Conservation (phyloP, 2,329 filamentous ascomycete species). For the Iodosphaeria phyllophila region DNA sequence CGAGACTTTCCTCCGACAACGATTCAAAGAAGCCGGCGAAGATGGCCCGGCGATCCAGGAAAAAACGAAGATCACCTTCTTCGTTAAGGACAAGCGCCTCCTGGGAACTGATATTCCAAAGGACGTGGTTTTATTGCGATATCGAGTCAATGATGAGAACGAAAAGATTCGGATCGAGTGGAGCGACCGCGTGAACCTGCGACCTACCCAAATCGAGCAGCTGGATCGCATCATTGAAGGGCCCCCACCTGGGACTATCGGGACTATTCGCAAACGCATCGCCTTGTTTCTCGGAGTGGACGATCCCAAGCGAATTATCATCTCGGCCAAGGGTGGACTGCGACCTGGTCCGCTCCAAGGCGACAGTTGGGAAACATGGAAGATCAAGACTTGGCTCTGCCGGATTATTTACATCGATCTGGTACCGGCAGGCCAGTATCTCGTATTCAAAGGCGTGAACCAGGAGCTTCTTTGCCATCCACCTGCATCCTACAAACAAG, state of each 20-base stretch:
- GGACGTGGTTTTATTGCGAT: slow-evolving; percentile 4
- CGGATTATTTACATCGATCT: slow-evolving; percentile 12
- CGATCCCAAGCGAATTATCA: slow-evolving; percentile 11
- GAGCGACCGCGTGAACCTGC: slow-evolving; percentile 2
- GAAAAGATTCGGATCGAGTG: slow-evolving; percentile 6
- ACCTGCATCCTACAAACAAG: no score
- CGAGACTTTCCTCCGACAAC: slow-evolving; percentile 2
- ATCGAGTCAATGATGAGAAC: slow-evolving; percentile 7
- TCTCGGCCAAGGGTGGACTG: slow-evolving; percentile 13
- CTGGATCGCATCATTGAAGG: slow-evolving; percentile 6
- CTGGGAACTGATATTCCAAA: slow-evolving; percentile 5
- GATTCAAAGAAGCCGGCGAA: slow-evolving; percentile 1
- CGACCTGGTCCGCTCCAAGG: slow-evolving; percentile 13
- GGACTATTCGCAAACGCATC: slow-evolving; percentile 8
- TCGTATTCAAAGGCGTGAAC: slow-evolving; percentile 13
- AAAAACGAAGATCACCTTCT: slow-evolving; percentile 7
- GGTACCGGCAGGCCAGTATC: slow-evolving; percentile 5
- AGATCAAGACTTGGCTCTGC: slow-evolving; percentile 13
- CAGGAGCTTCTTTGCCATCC: slow-evolving; percentile 16
- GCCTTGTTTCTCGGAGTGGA: slow-evolving; percentile 8
- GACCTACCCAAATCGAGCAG: slow-evolving; percentile 3
- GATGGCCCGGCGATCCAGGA: slow-evolving; percentile 1
- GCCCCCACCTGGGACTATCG: slow-evolving; percentile 13
- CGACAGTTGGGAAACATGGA: slow-evolving; percentile 13
- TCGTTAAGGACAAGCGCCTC: slow-evolving; percentile 3